Conservation (phyloP, 176 grass and related monocot genomes). For the Rhynchospora pubera region DNA sequence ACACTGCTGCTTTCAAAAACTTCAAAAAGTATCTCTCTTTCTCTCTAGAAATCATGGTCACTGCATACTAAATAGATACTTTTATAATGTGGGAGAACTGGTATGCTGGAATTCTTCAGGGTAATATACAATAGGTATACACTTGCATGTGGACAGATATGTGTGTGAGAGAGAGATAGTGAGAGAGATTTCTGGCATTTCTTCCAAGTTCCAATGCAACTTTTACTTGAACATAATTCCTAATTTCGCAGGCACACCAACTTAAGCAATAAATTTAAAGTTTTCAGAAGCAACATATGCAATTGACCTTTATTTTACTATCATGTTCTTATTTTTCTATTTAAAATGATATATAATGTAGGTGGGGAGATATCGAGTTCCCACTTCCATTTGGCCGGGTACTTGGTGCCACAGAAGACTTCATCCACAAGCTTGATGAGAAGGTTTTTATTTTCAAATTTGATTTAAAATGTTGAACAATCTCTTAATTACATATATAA, state of each 20-base stretch:
- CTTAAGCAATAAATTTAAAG: too few species aligned
- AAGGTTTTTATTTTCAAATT: constrained; percentile 41
- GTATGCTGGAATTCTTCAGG: background rate
- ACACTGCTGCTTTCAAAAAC: constrained; percentile 97
- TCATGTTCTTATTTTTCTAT: background rate
- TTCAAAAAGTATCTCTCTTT: constrained; percentile 67
- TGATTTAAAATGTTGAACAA: background rate
- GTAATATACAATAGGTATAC: background rate
- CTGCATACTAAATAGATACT: background rate
- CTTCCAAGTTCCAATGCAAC: background rate
- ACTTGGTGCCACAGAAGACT: constrained; percentile 60
- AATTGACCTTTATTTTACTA: constrained; percentile 3
- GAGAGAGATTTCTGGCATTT: background rate
- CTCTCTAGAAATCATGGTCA: background rate
- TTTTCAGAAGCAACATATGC: background rate
- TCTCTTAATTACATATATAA: background rate
- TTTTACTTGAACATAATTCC: background rate
- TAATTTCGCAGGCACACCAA: too few species aligned
- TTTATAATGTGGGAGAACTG: background rate
- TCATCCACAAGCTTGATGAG: constrained; percentile 87
- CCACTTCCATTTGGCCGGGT: constrained; percentile 89
- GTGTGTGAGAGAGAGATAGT: too few species aligned
- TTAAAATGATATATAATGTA: constrained; percentile 21
- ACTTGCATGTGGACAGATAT: background rate
- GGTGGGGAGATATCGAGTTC: constrained; percentile 75